These are phyloP conservation scores for Fusarium sublunatum DNA, from an alignment of 2,329 filamentous ascomycete genomes.

Conservation along the genomic window DNA sequence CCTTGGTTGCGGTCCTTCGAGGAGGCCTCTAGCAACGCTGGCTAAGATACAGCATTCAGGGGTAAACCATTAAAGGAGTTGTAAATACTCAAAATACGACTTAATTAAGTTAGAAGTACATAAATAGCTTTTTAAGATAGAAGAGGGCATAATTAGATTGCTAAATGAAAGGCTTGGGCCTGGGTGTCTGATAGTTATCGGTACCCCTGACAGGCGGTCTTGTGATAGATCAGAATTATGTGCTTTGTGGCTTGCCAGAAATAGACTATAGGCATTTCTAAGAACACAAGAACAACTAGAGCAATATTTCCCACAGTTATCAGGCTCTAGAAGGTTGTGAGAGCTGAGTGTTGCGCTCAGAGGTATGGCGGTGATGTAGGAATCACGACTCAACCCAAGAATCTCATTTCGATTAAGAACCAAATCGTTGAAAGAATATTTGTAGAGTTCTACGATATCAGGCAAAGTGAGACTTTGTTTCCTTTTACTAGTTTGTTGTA, in stretches of 20 bases:
- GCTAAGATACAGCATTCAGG: background rate
- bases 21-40: background rate
- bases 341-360: background rate
- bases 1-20: background rate
- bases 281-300: background rate
- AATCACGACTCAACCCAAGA: too few species aligned
- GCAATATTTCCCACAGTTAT: rapidly evolving
- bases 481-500: too few species aligned
- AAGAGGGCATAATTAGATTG: background rate
- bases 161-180: background rate
- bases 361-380: background rate
- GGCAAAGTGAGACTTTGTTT: too few species aligned
- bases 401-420: too few species aligned
- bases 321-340: rapidly evolving
- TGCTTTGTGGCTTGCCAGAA: background rate
- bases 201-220: background rate
- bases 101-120: background rate
- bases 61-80: background rate
- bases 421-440: too few species aligned
- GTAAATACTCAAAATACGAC: background rate
- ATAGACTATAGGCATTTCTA: background rate
- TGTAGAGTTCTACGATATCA: too few species aligned
- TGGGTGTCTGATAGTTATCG: background rate
- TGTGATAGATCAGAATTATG: conserved; percentile 16
- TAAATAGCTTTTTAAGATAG: background rate